Percentiles rank a stretch among this genome's conserved stretches.
Conservation (phyloP, 2,329 filamentous ascomycete genomes). For the Fusarium musae region DNA sequence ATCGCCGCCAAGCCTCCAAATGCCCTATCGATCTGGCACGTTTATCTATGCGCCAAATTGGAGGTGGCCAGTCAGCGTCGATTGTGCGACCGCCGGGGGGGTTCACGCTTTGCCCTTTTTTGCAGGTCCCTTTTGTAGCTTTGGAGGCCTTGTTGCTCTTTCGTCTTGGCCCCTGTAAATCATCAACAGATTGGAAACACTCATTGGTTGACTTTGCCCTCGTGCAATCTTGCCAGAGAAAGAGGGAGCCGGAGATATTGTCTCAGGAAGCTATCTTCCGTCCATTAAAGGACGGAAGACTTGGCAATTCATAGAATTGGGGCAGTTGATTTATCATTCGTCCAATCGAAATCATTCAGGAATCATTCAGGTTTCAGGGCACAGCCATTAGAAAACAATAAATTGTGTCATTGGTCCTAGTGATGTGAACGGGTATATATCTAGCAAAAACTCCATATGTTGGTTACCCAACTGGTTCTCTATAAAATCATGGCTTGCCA, state of each 20-base stretch:
- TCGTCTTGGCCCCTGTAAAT: slow-evolving; percentile 20
- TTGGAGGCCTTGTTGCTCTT: slow-evolving; percentile 24
- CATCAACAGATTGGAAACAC: slow-evolving; percentile 1
- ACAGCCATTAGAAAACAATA: neutral
- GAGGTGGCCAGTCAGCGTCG: slow-evolving; percentile 31
- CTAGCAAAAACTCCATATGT: slow-evolving; percentile 9
- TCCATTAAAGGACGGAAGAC: slow-evolving; percentile 1
- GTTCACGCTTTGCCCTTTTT: slow-evolving; percentile 40
- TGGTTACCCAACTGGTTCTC: neutral
- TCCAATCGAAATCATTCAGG: neutral
- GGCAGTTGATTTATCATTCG: slow-evolving; percentile 13
- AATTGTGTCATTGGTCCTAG: neutral
- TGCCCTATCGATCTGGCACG: slow-evolving; percentile 45
- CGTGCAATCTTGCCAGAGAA: slow-evolving; percentile 28
- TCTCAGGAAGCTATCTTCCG: slow-evolving; percentile 16
- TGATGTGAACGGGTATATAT: slow-evolving; percentile 10
- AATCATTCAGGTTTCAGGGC: slow-evolving; percentile 7
- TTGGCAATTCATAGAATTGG: neutral
- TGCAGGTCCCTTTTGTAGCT: slow-evolving; percentile 40
- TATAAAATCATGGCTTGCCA: slow-evolving; percentile 2
- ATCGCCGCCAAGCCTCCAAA: slow-evolving; percentile 23
- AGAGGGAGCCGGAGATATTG: slow-evolving; percentile 15
- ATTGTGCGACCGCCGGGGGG: neutral
- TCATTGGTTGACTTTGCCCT: slow-evolving; percentile 20
- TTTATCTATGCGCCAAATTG: slow-evolving; percentile 40